Conservation (phyloP, 257 asterid genomes). For the Forsythia suspensa region DNA sequence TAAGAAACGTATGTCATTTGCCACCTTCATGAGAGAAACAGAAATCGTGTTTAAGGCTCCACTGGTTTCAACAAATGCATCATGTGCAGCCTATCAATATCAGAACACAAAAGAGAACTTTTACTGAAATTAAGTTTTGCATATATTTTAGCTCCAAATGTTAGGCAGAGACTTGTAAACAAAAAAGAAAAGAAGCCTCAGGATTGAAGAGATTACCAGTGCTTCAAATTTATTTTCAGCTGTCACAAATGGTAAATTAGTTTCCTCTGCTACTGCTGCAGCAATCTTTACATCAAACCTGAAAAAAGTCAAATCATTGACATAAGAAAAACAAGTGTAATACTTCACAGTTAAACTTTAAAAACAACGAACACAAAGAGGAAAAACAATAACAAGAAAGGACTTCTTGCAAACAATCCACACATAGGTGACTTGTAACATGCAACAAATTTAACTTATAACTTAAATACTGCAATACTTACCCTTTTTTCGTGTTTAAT, state of each 20-base stretch:
- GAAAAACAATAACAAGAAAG: not conserved
- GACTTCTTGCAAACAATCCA: constrained; percentile 11
- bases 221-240: constrained; percentile 99
- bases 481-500: constrained; percentile 95
- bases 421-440: constrained; percentile 5
- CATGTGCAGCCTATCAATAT: constrained; percentile 88
- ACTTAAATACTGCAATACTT: constrained; percentile 21
- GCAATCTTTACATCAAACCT: constrained; percentile 97
- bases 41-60: constrained; percentile 94
- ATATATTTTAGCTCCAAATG: not conserved
- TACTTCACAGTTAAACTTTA: not conserved
- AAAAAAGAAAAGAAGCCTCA: constrained; percentile 23
- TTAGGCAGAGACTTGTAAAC: not conserved
- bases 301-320: constrained; percentile 26
- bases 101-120: constrained; percentile 9
- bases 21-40: constrained; percentile 93
- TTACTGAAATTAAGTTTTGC: not conserved
- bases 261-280: constrained; percentile 94
- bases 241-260: constrained; percentile 91
- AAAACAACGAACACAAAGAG: not conserved
- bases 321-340: not conserved
- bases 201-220: constrained; percentile 54
- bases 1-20: constrained; percentile 88
- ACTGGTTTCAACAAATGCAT: constrained; percentile 92
- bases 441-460: constrained; percentile 6